Conservation (phyloP, 768 basidiomycete genomes). For the Stropharia rugosoannulata region DNA sequence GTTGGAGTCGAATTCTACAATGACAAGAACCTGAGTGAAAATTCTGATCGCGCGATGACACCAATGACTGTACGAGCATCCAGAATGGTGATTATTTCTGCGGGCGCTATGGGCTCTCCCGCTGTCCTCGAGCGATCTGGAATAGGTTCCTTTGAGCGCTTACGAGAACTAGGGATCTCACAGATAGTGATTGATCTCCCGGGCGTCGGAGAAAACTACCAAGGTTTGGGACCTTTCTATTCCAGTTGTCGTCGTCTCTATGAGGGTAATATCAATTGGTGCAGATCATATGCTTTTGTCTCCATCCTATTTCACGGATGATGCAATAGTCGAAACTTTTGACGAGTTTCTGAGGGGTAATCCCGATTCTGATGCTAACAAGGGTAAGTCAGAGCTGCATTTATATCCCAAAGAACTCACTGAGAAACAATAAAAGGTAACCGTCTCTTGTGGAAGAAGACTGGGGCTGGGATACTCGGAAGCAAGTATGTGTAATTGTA, state of each 20-base stretch:
- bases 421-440: too few species aligned
- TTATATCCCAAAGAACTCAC: too few species aligned
- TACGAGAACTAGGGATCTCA: slow-evolving; percentile 44
- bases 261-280: too few species aligned
- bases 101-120: slow-evolving; percentile 52
- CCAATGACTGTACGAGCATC: slow-evolving; percentile 36
- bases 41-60: slow-evolving; percentile 7
- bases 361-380: too few species aligned
- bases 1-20: slow-evolving; percentile 50
- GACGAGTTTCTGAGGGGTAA: slow-evolving; percentile 42
- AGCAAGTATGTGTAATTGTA: slow-evolving; percentile 5
- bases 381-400: too few species aligned
- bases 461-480: too few species aligned
- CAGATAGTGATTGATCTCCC: slow-evolving; percentile 61
- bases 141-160: slow-evolving; percentile 51
- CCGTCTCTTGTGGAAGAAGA: too few species aligned
- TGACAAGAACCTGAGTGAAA: slow-evolving; percentile 23
- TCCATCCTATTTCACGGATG: slow-evolving; percentile 38
- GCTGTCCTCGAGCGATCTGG: slow-evolving; percentile 51
- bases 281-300: slow-evolving; percentile 39
- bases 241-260: too few species aligned
- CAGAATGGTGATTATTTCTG: slow-evolving; percentile 44
- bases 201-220: slow-evolving; percentile 70
- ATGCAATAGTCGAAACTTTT: slow-evolving; percentile 43
- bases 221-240: too few species aligned